phyloP scores from a whole-genome alignment of 257 asterid species.

The Rubia yunnanensis region DNA sequence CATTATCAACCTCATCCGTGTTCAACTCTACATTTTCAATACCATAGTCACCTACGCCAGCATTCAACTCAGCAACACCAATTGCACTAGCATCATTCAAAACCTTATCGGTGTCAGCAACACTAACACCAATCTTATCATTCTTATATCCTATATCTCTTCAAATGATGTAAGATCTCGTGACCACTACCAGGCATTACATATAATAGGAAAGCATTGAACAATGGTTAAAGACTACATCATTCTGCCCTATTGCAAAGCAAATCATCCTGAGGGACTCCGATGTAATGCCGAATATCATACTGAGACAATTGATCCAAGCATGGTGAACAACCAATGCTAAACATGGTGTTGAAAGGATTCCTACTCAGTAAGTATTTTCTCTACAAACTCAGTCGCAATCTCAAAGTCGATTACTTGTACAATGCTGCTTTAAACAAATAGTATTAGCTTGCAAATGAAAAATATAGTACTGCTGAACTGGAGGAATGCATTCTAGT shows the following conservation, averaged over 20 bases:
- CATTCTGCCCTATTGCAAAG: conserved; percentile 69
- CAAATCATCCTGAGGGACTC: conserved; percentile 42
- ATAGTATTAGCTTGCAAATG: conserved; percentile 36
- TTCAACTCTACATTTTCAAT: no score
- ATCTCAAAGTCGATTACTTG: conserved; percentile 14
- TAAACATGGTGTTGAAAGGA: conserved; percentile 49
- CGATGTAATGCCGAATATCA: conserved; percentile 78
- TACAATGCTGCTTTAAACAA: conserved; percentile 28
- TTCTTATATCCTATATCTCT: conserved; percentile 87
- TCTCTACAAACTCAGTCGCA: conserved; percentile 43
- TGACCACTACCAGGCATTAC: conserved; percentile 79
- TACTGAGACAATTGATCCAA: conserved; percentile 69
- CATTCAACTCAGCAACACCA: no score
- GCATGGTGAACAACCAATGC: conserved; percentile 72
- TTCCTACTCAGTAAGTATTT: conserved; percentile 52
- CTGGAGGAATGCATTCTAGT: no score
- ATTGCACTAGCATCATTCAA: no score
- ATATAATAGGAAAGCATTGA: conserved; percentile 78
- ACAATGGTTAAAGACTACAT: conserved; percentile 39
- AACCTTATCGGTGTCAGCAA: no score
- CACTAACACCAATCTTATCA: no score
- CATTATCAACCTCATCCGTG: no score
- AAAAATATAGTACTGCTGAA: no score
- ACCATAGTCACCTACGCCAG: no score
- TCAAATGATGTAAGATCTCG: conserved; percentile 89